These are phyloP conservation scores for Datura wrightii DNA, from an alignment of 257 asterid species.

Conservation along the genomic window DNA sequence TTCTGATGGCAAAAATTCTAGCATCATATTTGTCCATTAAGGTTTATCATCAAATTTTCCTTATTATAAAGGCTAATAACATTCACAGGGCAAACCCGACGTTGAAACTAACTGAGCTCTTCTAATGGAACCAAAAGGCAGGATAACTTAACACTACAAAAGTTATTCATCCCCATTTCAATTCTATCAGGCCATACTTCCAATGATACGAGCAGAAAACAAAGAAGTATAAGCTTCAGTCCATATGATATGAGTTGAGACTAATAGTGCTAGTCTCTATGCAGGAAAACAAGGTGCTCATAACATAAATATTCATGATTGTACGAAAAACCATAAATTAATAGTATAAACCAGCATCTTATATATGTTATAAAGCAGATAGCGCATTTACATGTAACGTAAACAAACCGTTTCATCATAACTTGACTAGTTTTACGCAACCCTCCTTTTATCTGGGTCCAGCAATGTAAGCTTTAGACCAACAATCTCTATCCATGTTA, in stretches of 20 bases:
- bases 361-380: not conserved
- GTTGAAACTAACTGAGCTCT: not conserved
- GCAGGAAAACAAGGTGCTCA: not conserved
- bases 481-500: not conserved
- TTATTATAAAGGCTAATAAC: not conserved
- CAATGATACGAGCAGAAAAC: not conserved
- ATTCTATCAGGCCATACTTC: not conserved
- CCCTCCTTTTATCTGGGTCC: not conserved
- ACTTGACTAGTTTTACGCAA: not conserved
- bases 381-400: not conserved
- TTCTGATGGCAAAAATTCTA: not conserved
- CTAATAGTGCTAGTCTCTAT: not conserved
- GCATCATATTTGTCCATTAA: not conserved
- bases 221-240: not conserved
- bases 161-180: not conserved
- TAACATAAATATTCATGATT: not conserved
- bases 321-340: not conserved
- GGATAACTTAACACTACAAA: slow-evolving; percentile 1
- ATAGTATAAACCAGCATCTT: not conserved
- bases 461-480: not conserved
- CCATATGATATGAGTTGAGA: not conserved
- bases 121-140: not conserved
- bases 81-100: not conserved
- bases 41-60: not conserved
- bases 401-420: not conserved